Evolutionary conservation across 139 green algal species (phyloP), one percentile per base, ranked within the genome.

Genomic region (Ostreobium quekettii): DNA sequence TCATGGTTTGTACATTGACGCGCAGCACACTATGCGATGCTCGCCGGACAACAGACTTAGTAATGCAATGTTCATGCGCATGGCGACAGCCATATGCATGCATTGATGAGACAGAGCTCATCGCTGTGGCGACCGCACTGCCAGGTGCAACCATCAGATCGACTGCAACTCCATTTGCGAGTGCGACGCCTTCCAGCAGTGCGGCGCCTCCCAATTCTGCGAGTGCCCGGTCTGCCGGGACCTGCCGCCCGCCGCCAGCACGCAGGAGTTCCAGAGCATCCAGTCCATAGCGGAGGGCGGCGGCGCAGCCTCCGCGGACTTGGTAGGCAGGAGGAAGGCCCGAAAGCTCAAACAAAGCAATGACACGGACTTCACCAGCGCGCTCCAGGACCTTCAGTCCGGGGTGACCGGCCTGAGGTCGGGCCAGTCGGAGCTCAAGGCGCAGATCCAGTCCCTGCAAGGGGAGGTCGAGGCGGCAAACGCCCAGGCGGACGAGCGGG

Each of bases 381-480:
- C 47, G 6, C 59, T 74, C 3, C 22, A 57, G 19, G 26, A 67
- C 3, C 67, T 74, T 4, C 61, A 39, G 5, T 48, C 69, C 7
- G 47, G 28, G 19, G 74, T 87, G 3, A 66, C 72, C n/a, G 49
- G 38, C 5, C 71, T 83, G 64, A 73, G 79, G 67, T 74, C 42
- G 22, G 67, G 70, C 33, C 76, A 86, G 56, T 64, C 60, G 35
- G 35, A 35, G 35, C 68, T 86, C 39, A 47, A 77, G 26, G 56
- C 64, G 1, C 71, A 83, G 68, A 77, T 83, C 36, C 8, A 28
- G 7, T 58, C 71, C 42, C 77, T 89, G 60, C 66, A 83, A 66
- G 49, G 46, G 1, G 73, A 85, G 30, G 84, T 90, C 19, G 63
- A 87, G 46, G 72, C 65, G 5, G 78, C 84, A 30, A 91, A 89